Evolutionary conservation across 1,284 basidiomycete genomes (phyloP).

Genomic region (Ceratobasidium sp.): DNA sequence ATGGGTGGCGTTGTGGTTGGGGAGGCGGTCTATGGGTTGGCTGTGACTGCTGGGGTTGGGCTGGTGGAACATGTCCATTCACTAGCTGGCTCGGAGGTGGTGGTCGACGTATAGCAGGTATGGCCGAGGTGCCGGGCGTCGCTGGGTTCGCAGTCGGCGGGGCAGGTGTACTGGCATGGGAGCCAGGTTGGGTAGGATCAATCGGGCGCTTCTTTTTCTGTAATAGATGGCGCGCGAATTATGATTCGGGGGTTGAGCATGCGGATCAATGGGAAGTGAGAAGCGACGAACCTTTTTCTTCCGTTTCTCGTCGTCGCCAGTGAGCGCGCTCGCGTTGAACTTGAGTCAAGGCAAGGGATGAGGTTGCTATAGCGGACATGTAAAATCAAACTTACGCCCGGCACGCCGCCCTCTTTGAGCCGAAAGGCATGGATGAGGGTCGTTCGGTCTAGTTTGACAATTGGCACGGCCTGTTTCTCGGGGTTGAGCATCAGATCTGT

Average conservation of each 20-base stretch:
- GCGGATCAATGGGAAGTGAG: conserved; percentile 34
- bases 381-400: conserved; percentile 29
- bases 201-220: conserved; percentile 42
- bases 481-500: conserved; percentile 14
- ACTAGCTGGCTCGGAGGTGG: conserved; percentile 22
- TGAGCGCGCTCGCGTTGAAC: conserved; percentile 37
- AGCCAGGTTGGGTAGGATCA: conserved; percentile 34
- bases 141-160: conserved; percentile 7
- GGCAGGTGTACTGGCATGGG: background rate
- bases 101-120: conserved; percentile 25
- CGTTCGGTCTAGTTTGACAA: conserved; percentile 34
- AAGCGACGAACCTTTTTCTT: conserved; percentile 39
- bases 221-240: conserved; percentile 4
- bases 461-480: conserved; percentile 32
- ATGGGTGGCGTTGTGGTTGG: conserved; percentile 29
- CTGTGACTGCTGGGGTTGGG: conserved; percentile 21
- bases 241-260: conserved; percentile 16
- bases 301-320: conserved; percentile 38
- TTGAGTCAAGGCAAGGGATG: conserved; percentile 18
- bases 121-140: background rate
- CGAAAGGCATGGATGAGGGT: conserved; percentile 38
- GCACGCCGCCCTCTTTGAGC: conserved; percentile 35
- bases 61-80: conserved; percentile 11
- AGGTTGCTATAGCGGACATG: conserved; percentile 12
- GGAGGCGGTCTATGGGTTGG: conserved; percentile 13